phyloP scores from a whole-genome alignment of 2,329 filamentous ascomycete genomes.

The Volutella citrinella region DNA sequence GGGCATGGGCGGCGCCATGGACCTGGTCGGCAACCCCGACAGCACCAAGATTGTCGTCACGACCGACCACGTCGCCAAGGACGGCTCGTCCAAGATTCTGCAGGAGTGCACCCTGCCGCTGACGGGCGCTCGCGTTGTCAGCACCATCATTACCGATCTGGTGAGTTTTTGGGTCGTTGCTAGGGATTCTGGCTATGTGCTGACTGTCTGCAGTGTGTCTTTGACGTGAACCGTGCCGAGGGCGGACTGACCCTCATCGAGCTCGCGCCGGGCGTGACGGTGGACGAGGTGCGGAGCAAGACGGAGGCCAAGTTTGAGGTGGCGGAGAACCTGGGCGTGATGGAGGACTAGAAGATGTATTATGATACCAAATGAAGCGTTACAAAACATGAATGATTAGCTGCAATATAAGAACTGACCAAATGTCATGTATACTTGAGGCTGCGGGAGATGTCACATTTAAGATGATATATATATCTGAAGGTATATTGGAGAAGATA shows the following conservation, averaged over 20 bases:
- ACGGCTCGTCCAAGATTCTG: constrained; percentile 65
- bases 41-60: constrained; percentile 70
- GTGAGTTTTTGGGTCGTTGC: too few species aligned
- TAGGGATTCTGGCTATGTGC: too few species aligned
- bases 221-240: constrained; percentile 61
- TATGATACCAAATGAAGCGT: too few species aligned
- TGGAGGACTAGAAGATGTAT: constrained; percentile 34
- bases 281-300: constrained; percentile 67
- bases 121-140: constrained; percentile 65
- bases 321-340: constrained; percentile 51
- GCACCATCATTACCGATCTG: constrained; percentile 71
- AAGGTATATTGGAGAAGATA: too few species aligned
- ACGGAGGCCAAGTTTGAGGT: constrained; percentile 67
- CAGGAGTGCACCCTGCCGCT: constrained; percentile 61
- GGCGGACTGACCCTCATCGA: constrained; percentile 67
- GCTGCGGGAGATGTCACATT: too few species aligned
- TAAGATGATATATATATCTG: too few species aligned
- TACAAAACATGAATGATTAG: too few species aligned
- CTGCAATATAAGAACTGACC: too few species aligned
- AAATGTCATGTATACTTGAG: too few species aligned
- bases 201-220: constrained; percentile 66
- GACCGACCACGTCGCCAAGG: constrained; percentile 68
- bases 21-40: constrained; percentile 68
- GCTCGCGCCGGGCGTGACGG: constrained; percentile 63
- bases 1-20: constrained; percentile 81